These are phyloP conservation scores for Themeda triandra DNA, from an alignment of 176 grass and related monocot genomes.

Conservation along the genomic window DNA sequence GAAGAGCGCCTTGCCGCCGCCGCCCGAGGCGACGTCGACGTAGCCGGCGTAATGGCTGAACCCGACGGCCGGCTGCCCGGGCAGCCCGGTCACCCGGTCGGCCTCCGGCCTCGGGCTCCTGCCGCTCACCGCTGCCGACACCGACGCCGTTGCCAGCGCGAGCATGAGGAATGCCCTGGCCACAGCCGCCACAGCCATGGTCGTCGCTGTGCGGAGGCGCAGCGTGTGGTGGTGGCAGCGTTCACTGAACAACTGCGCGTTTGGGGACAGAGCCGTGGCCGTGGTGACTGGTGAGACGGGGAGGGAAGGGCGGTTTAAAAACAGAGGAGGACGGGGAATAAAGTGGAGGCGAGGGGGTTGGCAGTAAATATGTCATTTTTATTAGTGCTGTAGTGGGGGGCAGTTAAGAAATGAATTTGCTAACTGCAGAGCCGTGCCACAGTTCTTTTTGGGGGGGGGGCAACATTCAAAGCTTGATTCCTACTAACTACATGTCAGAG, in stretches of 20 bases:
- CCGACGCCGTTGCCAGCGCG: conserved; percentile 22
- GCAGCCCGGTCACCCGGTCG: conserved; percentile 66
- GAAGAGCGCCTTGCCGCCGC: conserved; percentile 67
- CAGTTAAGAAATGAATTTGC: not conserved
- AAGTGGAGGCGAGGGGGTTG: conserved; percentile 20
- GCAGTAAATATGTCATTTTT: not conserved
- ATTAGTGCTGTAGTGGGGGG: not conserved
- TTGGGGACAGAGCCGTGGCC: not conserved
- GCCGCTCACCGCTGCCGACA: not conserved
- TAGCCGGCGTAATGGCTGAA: conserved; percentile 88
- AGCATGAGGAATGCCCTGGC: conserved; percentile 3
- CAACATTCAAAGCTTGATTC: not conserved
- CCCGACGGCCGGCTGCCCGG: conserved; percentile 62
- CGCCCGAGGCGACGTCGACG: conserved; percentile 40
- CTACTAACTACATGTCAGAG: not conserved
- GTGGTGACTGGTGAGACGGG: not conserved
- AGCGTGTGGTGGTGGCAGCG: not conserved
- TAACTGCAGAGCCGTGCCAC: not conserved
- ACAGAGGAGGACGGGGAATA: not conserved
- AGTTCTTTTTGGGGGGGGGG: too few species aligned
- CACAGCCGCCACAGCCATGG: not conserved
- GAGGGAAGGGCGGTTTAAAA: conserved; percentile 30
- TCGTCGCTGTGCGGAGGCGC: not conserved
- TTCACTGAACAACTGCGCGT: not conserved
- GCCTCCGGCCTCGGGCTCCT: conserved; percentile 15